Evolutionary conservation across 306 rosid species (phyloP).

Genomic region (Quercus aquifolioides): DNA sequence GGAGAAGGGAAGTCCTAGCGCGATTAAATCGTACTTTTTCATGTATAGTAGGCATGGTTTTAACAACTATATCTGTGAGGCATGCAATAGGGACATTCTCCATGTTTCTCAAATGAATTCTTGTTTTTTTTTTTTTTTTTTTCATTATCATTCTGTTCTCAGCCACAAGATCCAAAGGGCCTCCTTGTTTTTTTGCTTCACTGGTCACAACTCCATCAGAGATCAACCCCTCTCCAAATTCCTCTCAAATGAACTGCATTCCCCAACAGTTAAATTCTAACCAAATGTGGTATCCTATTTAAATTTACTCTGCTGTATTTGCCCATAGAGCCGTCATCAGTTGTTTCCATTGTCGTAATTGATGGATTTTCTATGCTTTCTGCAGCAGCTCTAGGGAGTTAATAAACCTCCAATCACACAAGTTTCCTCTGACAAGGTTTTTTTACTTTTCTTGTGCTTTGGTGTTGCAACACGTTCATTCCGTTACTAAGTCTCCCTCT

Average conservation of each 20-base stretch:
- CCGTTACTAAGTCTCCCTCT: neutral
- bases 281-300: conserved; percentile 31
- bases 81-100: neutral
- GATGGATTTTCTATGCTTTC: conserved; percentile 5
- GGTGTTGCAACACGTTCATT: neutral
- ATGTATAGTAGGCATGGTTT: no score
- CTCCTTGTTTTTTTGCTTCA: conserved; percentile 17
- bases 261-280: conserved; percentile 28
- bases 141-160: conserved; percentile 18
- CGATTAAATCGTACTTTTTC: conserved; percentile 53
- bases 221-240: no score
- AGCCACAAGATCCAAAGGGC: conserved; percentile 63
- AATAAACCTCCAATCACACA: conserved; percentile 32
- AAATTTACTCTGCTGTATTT: neutral
- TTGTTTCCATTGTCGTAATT: neutral
- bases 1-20: conserved; percentile 75
- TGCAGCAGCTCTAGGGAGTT: conserved; percentile 36
- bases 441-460: conserved; percentile 21
- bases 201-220: neutral
- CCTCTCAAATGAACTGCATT: conserved; percentile 19
- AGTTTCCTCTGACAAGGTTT: conserved; percentile 74
- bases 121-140: neutral
- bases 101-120: conserved; percentile 8
- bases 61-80: no score
- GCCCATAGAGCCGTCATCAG: neutral